A percentile compares a stretch with the other conserved stretches of the same genome.
These are phyloP conservation scores for Tremella yokohamensis DNA, from an alignment of 768 basidiomycete species.

Conservation along the genomic window DNA sequence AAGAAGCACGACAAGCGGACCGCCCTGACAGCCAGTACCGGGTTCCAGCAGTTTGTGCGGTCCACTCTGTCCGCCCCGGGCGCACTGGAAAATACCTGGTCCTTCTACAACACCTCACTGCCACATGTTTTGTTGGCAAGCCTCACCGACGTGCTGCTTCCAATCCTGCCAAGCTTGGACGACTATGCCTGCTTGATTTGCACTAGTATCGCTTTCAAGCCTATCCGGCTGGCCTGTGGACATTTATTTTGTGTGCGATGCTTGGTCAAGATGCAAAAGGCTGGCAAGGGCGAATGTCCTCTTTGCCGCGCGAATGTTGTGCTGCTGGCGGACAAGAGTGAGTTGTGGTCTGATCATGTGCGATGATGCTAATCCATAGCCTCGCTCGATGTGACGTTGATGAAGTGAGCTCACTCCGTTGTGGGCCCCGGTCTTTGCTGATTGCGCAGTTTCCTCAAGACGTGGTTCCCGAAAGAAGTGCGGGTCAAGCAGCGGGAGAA, in stretches of 20 bases:
- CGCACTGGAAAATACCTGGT: slow-evolving; percentile 44
- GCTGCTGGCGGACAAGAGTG: slow-evolving; percentile 69
- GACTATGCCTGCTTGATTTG: slow-evolving; percentile 85
- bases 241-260: slow-evolving; percentile 60
- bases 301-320: slow-evolving; percentile 78
- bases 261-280: slow-evolving; percentile 86
- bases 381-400: slow-evolving; percentile 46
- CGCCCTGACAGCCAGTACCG: slow-evolving; percentile 60
- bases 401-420: slow-evolving; percentile 39
- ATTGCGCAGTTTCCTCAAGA: slow-evolving; percentile 73
- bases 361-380: slow-evolving; percentile 15
- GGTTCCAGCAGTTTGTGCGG: slow-evolving; percentile 55
- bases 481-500: slow-evolving; percentile 70
- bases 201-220: slow-evolving; percentile 85
- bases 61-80: slow-evolving; percentile 40
- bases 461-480: slow-evolving; percentile 87
- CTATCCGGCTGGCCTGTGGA: slow-evolving; percentile 73
- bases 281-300: slow-evolving; percentile 71
- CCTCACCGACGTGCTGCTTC: slow-evolving; percentile 74
- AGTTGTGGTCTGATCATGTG: slow-evolving; percentile 42
- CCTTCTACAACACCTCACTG: slow-evolving; percentile 54
- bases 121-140: slow-evolving; percentile 72
- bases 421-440: slow-evolving; percentile 4
- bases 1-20: slow-evolving; percentile 94
- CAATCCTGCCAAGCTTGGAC: slow-evolving; percentile 53